phyloP scores from a whole-genome alignment of 2,329 filamentous ascomycete species.

The Ophiocordyceps camponoti-floridani region DNA sequence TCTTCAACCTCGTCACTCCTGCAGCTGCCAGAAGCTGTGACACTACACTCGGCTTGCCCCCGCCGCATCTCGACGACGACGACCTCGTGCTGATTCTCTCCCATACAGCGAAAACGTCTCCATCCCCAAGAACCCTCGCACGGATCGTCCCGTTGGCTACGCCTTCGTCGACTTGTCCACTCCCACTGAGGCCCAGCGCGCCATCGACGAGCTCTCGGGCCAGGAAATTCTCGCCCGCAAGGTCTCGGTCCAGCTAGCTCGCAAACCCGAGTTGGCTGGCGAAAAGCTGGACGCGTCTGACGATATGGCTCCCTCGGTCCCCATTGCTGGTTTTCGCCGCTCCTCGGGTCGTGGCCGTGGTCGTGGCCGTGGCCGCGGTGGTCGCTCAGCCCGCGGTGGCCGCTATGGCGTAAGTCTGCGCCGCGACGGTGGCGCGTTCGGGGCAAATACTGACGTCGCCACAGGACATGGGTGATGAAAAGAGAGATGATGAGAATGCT shows the following conservation, averaged over 20 bases:
- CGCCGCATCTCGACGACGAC: too few species aligned
- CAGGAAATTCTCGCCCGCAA: slow-evolving; percentile 97
- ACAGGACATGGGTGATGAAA: slow-evolving; percentile 20
- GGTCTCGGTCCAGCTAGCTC: slow-evolving; percentile 95
- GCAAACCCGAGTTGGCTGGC: slow-evolving; percentile 78
- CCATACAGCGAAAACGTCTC: slow-evolving; percentile 82
- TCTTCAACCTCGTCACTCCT: neutral
- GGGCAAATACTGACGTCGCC: neutral
- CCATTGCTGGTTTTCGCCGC: slow-evolving; percentile 40
- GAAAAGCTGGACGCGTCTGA: slow-evolving; percentile 60
- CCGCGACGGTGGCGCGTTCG: neutral
- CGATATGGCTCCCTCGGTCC: slow-evolving; percentile 55
- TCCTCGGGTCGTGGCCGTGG: slow-evolving; percentile 49
- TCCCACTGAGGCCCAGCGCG: slow-evolving; percentile 83
- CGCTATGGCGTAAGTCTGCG: slow-evolving; percentile 18
- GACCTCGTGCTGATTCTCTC: slow-evolving; percentile 9
- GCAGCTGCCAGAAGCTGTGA: too few species aligned
- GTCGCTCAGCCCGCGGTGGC: slow-evolving; percentile 31
- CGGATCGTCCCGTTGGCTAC: slow-evolving; percentile 94
- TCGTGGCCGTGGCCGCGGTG: slow-evolving; percentile 44
- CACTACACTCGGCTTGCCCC: too few species aligned
- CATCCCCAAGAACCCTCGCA: slow-evolving; percentile 98
- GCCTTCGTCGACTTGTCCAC: slow-evolving; percentile 97
- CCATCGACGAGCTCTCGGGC: slow-evolving; percentile 87
- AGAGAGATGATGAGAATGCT: slow-evolving; percentile 24